Conservation (phyloP, 495 filamentous ascomycete species). For the Friedmanniomyces simplex region DNA sequence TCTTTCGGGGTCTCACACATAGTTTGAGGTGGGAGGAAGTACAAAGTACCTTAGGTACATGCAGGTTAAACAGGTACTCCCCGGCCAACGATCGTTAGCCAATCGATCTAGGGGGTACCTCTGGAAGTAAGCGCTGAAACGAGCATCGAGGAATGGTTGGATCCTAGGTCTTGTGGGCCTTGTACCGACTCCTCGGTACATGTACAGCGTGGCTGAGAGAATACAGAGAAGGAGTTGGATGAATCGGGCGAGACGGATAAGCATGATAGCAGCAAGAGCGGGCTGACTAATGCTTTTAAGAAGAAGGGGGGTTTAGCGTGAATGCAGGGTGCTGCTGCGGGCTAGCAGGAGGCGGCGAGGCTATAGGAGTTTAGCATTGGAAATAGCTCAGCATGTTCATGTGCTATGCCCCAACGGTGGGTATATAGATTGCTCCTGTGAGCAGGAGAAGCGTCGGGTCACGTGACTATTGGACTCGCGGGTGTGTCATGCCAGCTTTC, state of each 20-base stretch:
- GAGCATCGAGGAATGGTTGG: too few species aligned
- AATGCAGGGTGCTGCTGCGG: not conserved
- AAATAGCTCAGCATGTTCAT: not conserved
- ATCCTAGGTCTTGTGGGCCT: too few species aligned
- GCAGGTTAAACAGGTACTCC: too few species aligned
- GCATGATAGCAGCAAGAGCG: conserved; percentile 81
- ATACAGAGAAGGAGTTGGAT: conserved; percentile 48
- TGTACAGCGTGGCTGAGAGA: conserved; percentile 74
- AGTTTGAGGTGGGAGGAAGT: too few species aligned
- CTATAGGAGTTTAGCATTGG: not conserved
- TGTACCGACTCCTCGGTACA: too few species aligned
- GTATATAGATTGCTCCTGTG: not conserved
- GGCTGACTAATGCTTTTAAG: conserved; percentile 81
- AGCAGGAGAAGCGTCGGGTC: not conserved
- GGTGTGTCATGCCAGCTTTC: too few species aligned
- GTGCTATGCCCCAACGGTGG: not conserved
- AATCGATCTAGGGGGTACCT: too few species aligned
- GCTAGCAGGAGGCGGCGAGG: not conserved
- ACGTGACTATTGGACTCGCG: too few species aligned
- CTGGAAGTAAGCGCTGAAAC: too few species aligned
- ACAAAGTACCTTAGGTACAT: too few species aligned
- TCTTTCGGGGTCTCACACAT: too few species aligned
- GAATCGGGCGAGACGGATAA: conserved; percentile 50
- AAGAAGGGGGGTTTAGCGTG: conserved; percentile 35
- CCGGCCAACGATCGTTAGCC: too few species aligned